phyloP scores from a whole-genome alignment of 495 filamentous ascomycete genomes.

The Cercophora sp. region DNA sequence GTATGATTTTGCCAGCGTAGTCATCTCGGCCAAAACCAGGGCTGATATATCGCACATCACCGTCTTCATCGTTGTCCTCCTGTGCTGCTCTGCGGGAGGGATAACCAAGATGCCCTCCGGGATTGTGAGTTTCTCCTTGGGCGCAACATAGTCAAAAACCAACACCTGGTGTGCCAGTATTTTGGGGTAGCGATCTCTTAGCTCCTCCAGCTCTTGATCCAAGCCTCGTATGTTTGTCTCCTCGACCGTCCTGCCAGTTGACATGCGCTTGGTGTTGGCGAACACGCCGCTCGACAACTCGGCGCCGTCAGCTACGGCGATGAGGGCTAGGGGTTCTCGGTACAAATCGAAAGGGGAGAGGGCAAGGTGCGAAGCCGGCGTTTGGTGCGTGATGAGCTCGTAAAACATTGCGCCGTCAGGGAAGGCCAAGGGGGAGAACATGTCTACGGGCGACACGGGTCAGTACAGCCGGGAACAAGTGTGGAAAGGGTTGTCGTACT shows the following conservation, averaged over 20 bases:
- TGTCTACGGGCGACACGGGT: constrained; percentile 55
- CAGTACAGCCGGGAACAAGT: constrained; percentile 17
- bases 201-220: constrained; percentile 61
- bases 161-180: constrained; percentile 74
- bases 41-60: constrained; percentile 90
- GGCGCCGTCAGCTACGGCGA: constrained; percentile 72
- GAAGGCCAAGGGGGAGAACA: constrained; percentile 93
- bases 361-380: constrained; percentile 70
- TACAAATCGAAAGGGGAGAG: constrained; percentile 82
- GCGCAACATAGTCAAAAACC: constrained; percentile 65
- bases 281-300: constrained; percentile 50
- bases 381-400: constrained; percentile 76
- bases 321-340: constrained; percentile 71
- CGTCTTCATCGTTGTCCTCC: constrained; percentile 88
- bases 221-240: constrained; percentile 51
- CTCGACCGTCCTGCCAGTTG: constrained; percentile 41
- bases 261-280: constrained; percentile 45
- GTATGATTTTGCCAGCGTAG: constrained; percentile 76
- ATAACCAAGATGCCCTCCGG: constrained; percentile 65
- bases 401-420: constrained; percentile 86
- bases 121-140: constrained; percentile 41
- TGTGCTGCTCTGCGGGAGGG: constrained; percentile 65
- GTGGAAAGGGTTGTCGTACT: constrained; percentile 52
- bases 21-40: constrained; percentile 79
- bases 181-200: constrained; percentile 68